A percentile compares a stretch with the other conserved stretches of the same genome.
phyloP scores from a whole-genome alignment of 2,329 filamentous ascomycete genomes.

The Pseudopithomyces chartarum region DNA sequence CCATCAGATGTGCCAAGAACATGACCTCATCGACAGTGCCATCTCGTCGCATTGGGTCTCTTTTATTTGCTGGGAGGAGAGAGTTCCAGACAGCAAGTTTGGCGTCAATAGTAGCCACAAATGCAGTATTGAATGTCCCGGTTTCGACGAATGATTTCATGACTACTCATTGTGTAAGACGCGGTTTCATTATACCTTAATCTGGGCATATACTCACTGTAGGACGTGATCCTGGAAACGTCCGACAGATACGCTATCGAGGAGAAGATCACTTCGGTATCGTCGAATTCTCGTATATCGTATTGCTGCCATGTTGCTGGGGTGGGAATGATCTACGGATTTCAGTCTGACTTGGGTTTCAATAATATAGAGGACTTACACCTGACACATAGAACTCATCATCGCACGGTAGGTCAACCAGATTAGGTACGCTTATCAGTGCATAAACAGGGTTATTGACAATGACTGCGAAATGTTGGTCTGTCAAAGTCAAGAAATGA shows the following conservation, averaged over 20 bases:
- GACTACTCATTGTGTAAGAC: constrained; percentile 22
- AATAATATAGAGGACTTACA: constrained; percentile 25
- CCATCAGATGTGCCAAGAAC: constrained; percentile 85
- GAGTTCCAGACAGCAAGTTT: constrained; percentile 75
- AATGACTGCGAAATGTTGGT: constrained; percentile 81
- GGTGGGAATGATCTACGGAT: constrained; percentile 34
- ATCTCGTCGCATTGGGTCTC: constrained; percentile 68
- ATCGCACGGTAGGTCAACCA: constrained; percentile 79
- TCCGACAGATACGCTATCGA: constrained; percentile 84
- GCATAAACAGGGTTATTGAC: constrained; percentile 71
- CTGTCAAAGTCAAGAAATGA: constrained; percentile 79
- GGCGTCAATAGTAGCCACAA: constrained; percentile 73
- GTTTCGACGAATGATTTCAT: constrained; percentile 54
- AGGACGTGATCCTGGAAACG: constrained; percentile 71
- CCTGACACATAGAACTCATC: constrained; percentile 66
- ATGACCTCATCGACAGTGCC: constrained; percentile 83
- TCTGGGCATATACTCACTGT: constrained; percentile 46
- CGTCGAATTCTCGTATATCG: constrained; percentile 73
- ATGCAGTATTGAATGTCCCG: constrained; percentile 29
- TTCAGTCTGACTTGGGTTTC: not conserved
- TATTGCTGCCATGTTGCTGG: constrained; percentile 68
- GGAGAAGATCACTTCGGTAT: constrained; percentile 73
- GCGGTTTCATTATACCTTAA: not conserved
- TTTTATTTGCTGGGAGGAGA: constrained; percentile 74
- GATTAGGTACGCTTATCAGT: constrained; percentile 66